Evolutionary conservation across 2,329 filamentous ascomycete genomes (phyloP).

Genomic region (Dactylella cylindrospora): DNA sequence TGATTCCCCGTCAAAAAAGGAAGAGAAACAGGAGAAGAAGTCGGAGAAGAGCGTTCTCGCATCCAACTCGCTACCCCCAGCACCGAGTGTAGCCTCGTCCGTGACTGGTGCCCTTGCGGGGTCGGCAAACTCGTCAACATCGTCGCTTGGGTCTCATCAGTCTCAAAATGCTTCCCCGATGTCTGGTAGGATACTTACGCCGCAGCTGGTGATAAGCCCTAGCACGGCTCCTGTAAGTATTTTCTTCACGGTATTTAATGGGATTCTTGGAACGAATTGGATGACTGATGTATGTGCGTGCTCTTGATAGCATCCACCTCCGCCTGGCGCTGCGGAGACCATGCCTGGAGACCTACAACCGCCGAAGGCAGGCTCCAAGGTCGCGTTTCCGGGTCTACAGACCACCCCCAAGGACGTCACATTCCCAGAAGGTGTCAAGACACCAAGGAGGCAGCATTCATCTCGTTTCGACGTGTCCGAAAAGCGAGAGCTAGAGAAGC

Average conservation of each 20-base stretch:
- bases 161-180: constrained; percentile 47
- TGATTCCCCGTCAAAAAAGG: constrained; percentile 46
- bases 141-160: constrained; percentile 46
- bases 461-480: constrained; percentile 97
- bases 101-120: constrained; percentile 23
- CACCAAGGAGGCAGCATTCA: constrained; percentile 93
- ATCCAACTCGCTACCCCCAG: constrained; percentile 38
- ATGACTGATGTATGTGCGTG: constrained; percentile 42
- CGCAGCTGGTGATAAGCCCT: constrained; percentile 62
- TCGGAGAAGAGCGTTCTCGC: constrained; percentile 43
- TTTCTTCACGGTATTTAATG: constrained; percentile 28
- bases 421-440: constrained; percentile 81
- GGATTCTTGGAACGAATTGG: constrained; percentile 25
- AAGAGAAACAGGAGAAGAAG: constrained; percentile 41
- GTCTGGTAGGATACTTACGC: constrained; percentile 64
- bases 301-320: constrained; percentile 73
- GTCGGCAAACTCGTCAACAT: constrained; percentile 35
- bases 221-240: constrained; percentile 45
- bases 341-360: constrained; percentile 97
- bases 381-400: constrained; percentile 84
- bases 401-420: constrained; percentile 88
- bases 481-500: constrained; percentile 92
- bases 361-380: constrained; percentile 85
- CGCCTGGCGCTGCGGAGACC: constrained; percentile 89
- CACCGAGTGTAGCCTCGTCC: constrained; percentile 34